phyloP scores from a whole-genome alignment of 495 filamentous ascomycete genomes.

The Penicillium arizonense region DNA sequence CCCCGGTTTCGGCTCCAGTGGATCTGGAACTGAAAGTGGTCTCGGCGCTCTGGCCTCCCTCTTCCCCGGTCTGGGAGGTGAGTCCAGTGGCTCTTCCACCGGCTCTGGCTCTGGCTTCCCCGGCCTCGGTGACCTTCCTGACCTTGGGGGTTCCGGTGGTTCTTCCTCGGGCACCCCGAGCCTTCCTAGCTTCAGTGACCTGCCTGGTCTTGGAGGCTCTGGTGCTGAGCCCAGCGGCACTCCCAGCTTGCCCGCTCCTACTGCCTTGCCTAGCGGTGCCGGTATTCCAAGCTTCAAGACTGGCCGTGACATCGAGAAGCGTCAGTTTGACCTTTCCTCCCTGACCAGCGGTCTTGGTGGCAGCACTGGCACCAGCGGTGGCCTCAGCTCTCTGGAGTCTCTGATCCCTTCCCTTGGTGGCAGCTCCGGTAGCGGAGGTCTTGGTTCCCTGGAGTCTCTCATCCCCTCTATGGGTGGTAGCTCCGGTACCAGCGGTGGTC shows the following conservation, averaged over 20 bases:
- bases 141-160: background rate
- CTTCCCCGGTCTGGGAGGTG: background rate
- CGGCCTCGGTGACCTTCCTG: too few relatives aligned
- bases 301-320: background rate
- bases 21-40: constrained; percentile 3
- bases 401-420: background rate
- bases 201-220: background rate
- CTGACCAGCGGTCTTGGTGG: background rate
- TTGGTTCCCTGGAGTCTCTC: constrained; percentile 10
- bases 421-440: constrained; percentile 9
- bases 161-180: background rate
- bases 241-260: background rate
- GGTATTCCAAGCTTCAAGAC: background rate
- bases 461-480: background rate
- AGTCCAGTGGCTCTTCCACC: constrained; percentile 1
- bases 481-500: constrained; percentile 10
- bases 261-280: background rate
- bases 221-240: background rate
- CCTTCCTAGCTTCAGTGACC: background rate
- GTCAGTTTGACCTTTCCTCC: background rate
- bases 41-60: constrained; percentile 2
- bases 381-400: background rate
- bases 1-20: constrained; percentile 4
- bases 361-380: background rate
- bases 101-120: background rate